Percentiles rank a stretch among this genome's conserved stretches.
Conservation (phyloP, 352 stramenopile genomes). For the Phytophthora quininea region DNA sequence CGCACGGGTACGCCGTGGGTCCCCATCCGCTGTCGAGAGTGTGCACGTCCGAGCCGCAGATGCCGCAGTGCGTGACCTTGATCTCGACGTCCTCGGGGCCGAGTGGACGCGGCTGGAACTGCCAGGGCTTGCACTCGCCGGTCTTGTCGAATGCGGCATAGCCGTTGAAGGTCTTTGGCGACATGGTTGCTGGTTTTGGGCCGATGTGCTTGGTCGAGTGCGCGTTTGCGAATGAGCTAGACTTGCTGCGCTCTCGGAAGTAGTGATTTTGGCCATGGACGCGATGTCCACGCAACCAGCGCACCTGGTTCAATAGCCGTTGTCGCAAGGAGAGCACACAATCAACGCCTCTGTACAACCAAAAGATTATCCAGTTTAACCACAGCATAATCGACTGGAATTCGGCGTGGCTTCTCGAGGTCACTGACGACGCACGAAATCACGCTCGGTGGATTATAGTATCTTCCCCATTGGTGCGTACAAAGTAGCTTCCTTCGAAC, state of each 20-base stretch:
- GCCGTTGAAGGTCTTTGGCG: conserved; percentile 37
- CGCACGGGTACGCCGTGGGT: conserved; percentile 37
- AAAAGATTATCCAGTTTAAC: background rate
- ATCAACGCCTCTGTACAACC: background rate
- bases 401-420: too few relatives aligned
- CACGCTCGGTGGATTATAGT: too few relatives aligned
- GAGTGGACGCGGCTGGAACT: conserved; percentile 40
- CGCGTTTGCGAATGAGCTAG: conserved; percentile 16
- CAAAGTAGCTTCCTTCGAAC: too few relatives aligned
- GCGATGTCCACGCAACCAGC: background rate
- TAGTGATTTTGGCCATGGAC: background rate
- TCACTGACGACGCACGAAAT: too few relatives aligned
- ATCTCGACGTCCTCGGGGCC: conserved; percentile 28
- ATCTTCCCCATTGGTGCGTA: too few relatives aligned
- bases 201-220: conserved; percentile 3
- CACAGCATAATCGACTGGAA: too few relatives aligned
- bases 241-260: background rate
- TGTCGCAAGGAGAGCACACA: background rate
- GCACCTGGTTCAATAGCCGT: background rate
- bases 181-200: conserved; percentile 7
- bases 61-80: conserved; percentile 26
- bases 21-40: conserved; percentile 52
- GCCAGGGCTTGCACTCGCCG: conserved; percentile 34
- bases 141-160: conserved; percentile 42
- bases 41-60: conserved; percentile 44